phyloP scores from a whole-genome alignment of 2,329 filamentous ascomycete species.

The Bipolaris cookei region DNA sequence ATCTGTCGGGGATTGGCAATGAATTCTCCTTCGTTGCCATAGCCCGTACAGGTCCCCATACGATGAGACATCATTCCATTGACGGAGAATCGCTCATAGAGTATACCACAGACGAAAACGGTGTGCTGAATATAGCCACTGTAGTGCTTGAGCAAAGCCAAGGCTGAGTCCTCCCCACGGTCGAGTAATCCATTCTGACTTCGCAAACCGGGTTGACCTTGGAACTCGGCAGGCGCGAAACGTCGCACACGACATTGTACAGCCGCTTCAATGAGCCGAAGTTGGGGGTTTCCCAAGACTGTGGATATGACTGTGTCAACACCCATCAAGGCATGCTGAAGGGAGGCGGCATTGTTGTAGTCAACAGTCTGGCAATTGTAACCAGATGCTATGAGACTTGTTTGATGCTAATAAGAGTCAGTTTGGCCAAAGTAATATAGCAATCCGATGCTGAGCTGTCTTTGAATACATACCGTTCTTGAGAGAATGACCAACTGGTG shows the following conservation, averaged over 20 bases:
- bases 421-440: background rate
- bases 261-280: slow-evolving; percentile 75
- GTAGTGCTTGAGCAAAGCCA: slow-evolving; percentile 64
- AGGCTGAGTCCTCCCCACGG: slow-evolving; percentile 63
- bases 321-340: slow-evolving; percentile 71
- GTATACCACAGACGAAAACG: slow-evolving; percentile 74
- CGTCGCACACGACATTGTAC: slow-evolving; percentile 67
- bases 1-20: slow-evolving; percentile 66
- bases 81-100: slow-evolving; percentile 77
- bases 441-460: background rate
- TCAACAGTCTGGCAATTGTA: slow-evolving; percentile 74
- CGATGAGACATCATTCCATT: slow-evolving; percentile 66
- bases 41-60: slow-evolving; percentile 64
- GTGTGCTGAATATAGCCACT: slow-evolving; percentile 68
- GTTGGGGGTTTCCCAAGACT: slow-evolving; percentile 68
- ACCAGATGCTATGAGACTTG: slow-evolving; percentile 60
- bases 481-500: slow-evolving; percentile 76
- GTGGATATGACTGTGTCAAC: slow-evolving; percentile 79
- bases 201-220: slow-evolving; percentile 66
- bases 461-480: slow-evolving; percentile 58
- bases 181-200: slow-evolving; percentile 66
- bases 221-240: slow-evolving; percentile 79
- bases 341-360: slow-evolving; percentile 64
- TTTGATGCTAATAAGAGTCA: slow-evolving; percentile 56
- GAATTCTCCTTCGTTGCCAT: slow-evolving; percentile 67